Evolutionary conservation across 2,329 filamentous ascomycete genomes (phyloP), one percentile per base, ranked within the genome.

Genomic region (Cladosporium austrohemisphaericum): DNA sequence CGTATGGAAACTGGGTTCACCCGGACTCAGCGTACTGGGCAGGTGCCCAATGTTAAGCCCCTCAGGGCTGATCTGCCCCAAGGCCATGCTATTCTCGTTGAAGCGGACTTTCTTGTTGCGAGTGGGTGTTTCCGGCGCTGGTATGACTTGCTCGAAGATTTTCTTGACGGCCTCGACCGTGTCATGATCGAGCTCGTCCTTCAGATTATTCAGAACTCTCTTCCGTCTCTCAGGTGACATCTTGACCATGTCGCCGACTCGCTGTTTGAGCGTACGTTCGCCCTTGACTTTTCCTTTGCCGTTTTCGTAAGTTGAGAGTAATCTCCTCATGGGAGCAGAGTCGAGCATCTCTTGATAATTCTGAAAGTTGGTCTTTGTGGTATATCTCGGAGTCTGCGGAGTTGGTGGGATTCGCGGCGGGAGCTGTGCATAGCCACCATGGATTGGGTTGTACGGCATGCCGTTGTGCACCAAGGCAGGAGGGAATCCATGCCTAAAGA

Each of bases 201-300:
- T 33, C 22, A 57, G 16, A 3, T 16, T 37, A 3, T 25, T 44
- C 19, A 57, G 28, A 6, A 44, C 22, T 29, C 52, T 52, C 11
- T 22, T 32, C 32, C 28, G 28, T 23, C 55, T 56, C 10, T 22
- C 32, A 6, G 46, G 26, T 16, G 50, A 54, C 56, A 54, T 57
- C 36, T 55, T 50, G 5, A 23, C 18, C 28, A 59, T 49, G 35
- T 58, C 54, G 14, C 37, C 44, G 10, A 58, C 19, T 3, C 52
- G 52, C 37, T 58, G 52, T 10, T 20, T 36, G 3, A 58, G 41
- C 7, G 52, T 56, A 18, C 56, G 48, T 10, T n/a, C 14, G n/a
- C 41, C 28, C 20, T 50, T 49, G 19, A 22, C 19, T n/a, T 44
- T 51, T n/a, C 51, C 47, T 3, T 38, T 47, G 3, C 50, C 14